Conservation (phyloP, 495 filamentous ascomycete genomes). For the Penicillium salamii region DNA sequence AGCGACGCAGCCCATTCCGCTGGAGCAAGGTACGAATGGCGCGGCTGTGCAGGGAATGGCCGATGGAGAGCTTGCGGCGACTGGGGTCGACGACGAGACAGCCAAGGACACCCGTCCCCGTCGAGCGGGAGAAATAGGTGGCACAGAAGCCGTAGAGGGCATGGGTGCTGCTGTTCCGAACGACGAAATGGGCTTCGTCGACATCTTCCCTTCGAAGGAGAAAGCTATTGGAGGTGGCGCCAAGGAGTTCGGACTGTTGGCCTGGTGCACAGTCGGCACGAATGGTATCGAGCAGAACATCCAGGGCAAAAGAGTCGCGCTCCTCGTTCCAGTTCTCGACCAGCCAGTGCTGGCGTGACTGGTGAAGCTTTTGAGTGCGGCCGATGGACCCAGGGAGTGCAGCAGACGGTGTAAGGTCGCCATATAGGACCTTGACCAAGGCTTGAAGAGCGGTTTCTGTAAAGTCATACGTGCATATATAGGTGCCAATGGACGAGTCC, state of each 20-base stretch:
- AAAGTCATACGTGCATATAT: conserved; percentile 91
- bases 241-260: conserved; percentile 57
- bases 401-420: conserved; percentile 69
- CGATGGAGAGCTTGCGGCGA: conserved; percentile 81
- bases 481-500: conserved; percentile 81
- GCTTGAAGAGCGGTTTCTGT: conserved; percentile 85
- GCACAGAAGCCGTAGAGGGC: conserved; percentile 86
- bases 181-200: conserved; percentile 81
- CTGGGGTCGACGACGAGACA: conserved; percentile 80
- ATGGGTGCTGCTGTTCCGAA: conserved; percentile 85
- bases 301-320: conserved; percentile 66
- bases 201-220: conserved; percentile 63
- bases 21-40: conserved; percentile 71
- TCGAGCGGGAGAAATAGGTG: conserved; percentile 72
- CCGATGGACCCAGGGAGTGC: conserved; percentile 75
- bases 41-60: conserved; percentile 77
- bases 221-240: conserved; percentile 73
- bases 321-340: conserved; percentile 81
- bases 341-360: conserved; percentile 83
- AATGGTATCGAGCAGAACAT: conserved; percentile 62
- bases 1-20: conserved; percentile 64
- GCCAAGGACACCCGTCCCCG: conserved; percentile 71
- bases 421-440: conserved; percentile 76
- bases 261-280: conserved; percentile 55
- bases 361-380: conserved; percentile 77